Percentiles rank a stretch among this genome's conserved stretches.
phyloP scores from a whole-genome alignment of 441 rosid species.

The Brassica hybrid region DNA sequence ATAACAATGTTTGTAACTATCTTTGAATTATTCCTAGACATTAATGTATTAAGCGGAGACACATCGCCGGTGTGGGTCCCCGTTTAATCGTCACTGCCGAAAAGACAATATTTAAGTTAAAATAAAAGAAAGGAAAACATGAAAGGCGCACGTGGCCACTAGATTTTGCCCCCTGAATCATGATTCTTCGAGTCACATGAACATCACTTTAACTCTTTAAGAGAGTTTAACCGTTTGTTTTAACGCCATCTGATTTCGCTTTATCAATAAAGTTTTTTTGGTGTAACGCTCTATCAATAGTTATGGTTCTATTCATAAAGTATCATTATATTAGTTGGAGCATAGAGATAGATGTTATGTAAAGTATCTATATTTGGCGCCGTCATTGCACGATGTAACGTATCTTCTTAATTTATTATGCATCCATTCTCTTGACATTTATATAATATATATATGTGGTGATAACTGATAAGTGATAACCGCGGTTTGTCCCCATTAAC shows the following conservation, averaged over 20 bases:
- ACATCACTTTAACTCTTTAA: no score
- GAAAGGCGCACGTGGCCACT: conserved; percentile 43
- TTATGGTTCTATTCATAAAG: background rate
- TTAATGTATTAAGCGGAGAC: conserved; percentile 35
- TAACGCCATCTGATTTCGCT: background rate
- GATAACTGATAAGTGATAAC: background rate
- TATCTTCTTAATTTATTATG: conserved; percentile 26
- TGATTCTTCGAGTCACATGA: no score
- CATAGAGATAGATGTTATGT: background rate
- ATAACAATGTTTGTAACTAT: background rate
- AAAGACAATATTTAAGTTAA: conserved; percentile 4
- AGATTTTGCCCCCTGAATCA: conserved; percentile 21
- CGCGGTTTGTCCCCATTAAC: background rate
- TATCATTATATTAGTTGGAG: background rate
- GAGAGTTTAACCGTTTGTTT: no score
- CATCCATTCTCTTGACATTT: background rate
- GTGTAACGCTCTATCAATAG: no score
- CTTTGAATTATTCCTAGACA: background rate
- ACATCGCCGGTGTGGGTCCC: conserved; percentile 31
- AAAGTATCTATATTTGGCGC: conserved; percentile 30
- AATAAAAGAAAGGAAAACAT: background rate
- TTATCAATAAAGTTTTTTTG: conserved; percentile 4
- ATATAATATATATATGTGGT: background rate
- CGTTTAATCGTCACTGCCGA: background rate
- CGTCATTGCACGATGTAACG: conserved; percentile 45